Evolutionary conservation across 2,329 filamentous ascomycete species (phyloP).

Genomic region (Davidsoniella neocaledoniae): DNA sequence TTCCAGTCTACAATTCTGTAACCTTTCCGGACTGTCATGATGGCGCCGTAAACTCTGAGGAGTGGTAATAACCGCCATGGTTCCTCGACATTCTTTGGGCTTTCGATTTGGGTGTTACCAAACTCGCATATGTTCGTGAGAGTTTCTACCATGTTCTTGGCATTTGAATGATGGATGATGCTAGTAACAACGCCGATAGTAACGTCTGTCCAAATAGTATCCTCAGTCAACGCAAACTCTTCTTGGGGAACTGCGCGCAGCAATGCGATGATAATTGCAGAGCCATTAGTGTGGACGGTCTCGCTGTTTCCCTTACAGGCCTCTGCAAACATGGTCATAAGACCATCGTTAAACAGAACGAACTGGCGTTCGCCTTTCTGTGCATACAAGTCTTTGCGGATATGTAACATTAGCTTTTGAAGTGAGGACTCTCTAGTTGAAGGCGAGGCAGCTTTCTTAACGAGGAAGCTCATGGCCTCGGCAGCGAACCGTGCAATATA

Average conservation of each 20-base stretch:
- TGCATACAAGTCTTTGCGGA: conserved; percentile 48
- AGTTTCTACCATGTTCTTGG: conserved; percentile 55
- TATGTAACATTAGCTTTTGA: conserved; percentile 51
- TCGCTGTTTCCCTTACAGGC: conserved; percentile 49
- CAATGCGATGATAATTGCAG: conserved; percentile 35
- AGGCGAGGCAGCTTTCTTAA: conserved; percentile 70
- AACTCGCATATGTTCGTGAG: conserved; percentile 43
- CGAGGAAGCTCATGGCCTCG: conserved; percentile 83
- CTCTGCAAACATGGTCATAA: conserved; percentile 87
- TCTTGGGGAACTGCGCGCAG: conserved; percentile 33
- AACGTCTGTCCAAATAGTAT: conserved; percentile 43
- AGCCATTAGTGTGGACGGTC: conserved; percentile 41
- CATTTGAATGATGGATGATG: conserved; percentile 63
- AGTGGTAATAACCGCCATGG: conserved; percentile 23
- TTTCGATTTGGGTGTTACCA: conserved; percentile 21
- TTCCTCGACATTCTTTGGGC: conserved; percentile 13
- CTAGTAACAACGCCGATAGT: conserved; percentile 63
- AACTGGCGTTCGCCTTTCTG: conserved; percentile 38
- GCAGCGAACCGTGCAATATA: conserved; percentile 87
- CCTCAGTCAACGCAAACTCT: conserved; percentile 30
- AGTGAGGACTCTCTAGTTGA: conserved; percentile 63
- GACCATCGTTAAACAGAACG: conserved; percentile 61
- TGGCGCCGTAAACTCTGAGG: conserved; percentile 46
- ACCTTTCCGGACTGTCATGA: conserved; percentile 69
- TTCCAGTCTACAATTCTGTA: conserved; percentile 58